Percentiles rank a stretch among this genome's conserved stretches.
Evolutionary conservation across 192 early-diverging fungal species (phyloP).

Genomic region (Gigaspora rosea): DNA sequence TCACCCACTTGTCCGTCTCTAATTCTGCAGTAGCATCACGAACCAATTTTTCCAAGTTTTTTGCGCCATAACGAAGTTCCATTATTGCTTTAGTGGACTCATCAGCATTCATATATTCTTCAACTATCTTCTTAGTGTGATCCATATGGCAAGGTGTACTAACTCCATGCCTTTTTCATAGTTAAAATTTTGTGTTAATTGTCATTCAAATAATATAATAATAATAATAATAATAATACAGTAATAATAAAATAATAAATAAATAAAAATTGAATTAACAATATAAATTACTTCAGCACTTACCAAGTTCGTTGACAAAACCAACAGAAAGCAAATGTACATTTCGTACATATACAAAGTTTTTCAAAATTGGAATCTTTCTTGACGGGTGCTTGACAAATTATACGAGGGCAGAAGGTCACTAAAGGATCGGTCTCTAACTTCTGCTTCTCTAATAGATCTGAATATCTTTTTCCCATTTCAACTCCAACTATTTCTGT

Average conservation of each 20-base stretch:
- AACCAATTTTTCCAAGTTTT: conserved; percentile 36
- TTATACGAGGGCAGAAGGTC: conserved; percentile 34
- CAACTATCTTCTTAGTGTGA: conserved; percentile 22
- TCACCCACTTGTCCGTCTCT: conserved; percentile 35
- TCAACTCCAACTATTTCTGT: conserved; percentile 34
- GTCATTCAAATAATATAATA: not conserved
- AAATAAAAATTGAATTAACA: not conserved
- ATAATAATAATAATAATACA: no score
- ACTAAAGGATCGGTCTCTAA: conserved; percentile 34
- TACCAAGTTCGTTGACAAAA: conserved; percentile 33
- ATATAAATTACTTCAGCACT: not conserved
- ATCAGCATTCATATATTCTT: conserved; percentile 34
- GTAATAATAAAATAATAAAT: no score
- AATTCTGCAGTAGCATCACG: conserved; percentile 29
- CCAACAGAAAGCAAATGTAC: conserved; percentile 40
- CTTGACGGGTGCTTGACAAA: conserved; percentile 35
- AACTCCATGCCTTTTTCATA: conserved; percentile 33
- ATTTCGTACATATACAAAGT: conserved; percentile 32
- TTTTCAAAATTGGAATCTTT: conserved; percentile 35
- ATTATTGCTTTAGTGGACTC: conserved; percentile 23
- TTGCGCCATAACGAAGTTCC: conserved; percentile 36
- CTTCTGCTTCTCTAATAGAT: conserved; percentile 30
- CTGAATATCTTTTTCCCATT: conserved; percentile 31
- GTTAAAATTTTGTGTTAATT: not conserved
- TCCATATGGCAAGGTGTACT: conserved; percentile 28